phyloP scores from a whole-genome alignment of 2,329 filamentous ascomycete genomes.

The Trichoderma citrinoviride region DNA sequence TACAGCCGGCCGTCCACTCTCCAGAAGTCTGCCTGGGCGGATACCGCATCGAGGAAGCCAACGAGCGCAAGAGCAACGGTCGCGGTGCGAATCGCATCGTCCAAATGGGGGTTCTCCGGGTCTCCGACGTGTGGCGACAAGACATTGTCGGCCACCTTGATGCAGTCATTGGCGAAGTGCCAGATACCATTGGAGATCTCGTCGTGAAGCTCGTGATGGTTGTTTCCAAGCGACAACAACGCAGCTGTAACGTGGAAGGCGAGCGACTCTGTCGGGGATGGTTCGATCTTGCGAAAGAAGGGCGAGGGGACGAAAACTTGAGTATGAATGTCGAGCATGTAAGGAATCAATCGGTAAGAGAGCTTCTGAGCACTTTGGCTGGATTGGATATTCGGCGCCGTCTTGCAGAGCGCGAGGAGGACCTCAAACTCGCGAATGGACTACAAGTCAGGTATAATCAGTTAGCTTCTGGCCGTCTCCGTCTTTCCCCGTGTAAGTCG shows the following conservation, averaged over 20 bases:
- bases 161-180: constrained; percentile 70
- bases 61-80: constrained; percentile 81
- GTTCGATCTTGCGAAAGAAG: constrained; percentile 77
- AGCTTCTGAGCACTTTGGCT: constrained; percentile 73
- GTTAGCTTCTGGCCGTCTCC: background rate
- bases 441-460: constrained; percentile 44
- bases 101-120: constrained; percentile 57
- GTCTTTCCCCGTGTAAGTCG: constrained; percentile 1
- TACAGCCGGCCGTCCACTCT: constrained; percentile 67
- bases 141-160: constrained; percentile 56
- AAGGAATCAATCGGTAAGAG: constrained; percentile 74
- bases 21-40: constrained; percentile 80
- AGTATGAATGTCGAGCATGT: constrained; percentile 78
- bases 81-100: constrained; percentile 66
- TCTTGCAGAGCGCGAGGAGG: constrained; percentile 85
- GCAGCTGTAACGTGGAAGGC: constrained; percentile 76
- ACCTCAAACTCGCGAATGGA: constrained; percentile 89
- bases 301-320: constrained; percentile 78
- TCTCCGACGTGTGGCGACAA: constrained; percentile 53
- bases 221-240: constrained; percentile 74
- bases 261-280: constrained; percentile 83
- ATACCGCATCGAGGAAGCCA: constrained; percentile 82
- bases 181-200: constrained; percentile 65
- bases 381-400: constrained; percentile 71
- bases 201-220: constrained; percentile 66